phyloP scores from a whole-genome alignment of 257 asterid species.

The Plectranthus barbatus region DNA sequence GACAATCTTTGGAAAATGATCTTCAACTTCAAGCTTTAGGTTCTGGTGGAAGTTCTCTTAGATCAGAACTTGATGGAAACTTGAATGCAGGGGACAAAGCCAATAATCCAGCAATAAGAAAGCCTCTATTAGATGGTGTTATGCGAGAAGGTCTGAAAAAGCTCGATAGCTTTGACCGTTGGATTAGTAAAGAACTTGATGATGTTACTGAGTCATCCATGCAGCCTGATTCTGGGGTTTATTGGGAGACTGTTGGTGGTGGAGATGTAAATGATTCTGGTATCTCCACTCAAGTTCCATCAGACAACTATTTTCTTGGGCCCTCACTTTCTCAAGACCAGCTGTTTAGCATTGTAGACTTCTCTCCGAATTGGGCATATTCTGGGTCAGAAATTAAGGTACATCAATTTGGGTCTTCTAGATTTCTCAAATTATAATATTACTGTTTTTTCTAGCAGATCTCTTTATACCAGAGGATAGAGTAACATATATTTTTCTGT shows the following conservation, averaged over 20 bases:
- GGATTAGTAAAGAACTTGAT: conserved; percentile 93
- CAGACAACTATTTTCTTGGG: conserved; percentile 54
- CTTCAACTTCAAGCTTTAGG: conserved; percentile 25
- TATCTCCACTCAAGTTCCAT: conserved; percentile 41
- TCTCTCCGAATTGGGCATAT: conserved; percentile 82
- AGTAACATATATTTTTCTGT: neutral
- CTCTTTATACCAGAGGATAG: neutral
- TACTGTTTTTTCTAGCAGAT: conserved; percentile 10
- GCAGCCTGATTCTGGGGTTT: conserved; percentile 51
- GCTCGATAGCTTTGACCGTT: conserved; percentile 95
- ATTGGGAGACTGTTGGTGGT: conserved; percentile 73
- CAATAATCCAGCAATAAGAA: conserved; percentile 42
- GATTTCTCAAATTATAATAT: neutral
- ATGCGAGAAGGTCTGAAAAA: conserved; percentile 62
- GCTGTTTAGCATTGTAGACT: conserved; percentile 70
- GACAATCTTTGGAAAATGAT: conserved; percentile 34
- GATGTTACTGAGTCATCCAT: conserved; percentile 67
- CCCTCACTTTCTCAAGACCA: conserved; percentile 89
- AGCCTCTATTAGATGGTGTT: conserved; percentile 62
- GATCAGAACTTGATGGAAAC: conserved; percentile 32
- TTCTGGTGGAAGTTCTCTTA: conserved; percentile 5
- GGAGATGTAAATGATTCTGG: conserved; percentile 63
- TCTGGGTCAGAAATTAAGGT: conserved; percentile 75
- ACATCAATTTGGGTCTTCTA: conserved; percentile 8
- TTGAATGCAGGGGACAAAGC: conserved; percentile 36